These are phyloP conservation scores for Apiotrichum domesticum DNA, from an alignment of 1,284 basidiomycete genomes.

Conservation along the genomic window DNA sequence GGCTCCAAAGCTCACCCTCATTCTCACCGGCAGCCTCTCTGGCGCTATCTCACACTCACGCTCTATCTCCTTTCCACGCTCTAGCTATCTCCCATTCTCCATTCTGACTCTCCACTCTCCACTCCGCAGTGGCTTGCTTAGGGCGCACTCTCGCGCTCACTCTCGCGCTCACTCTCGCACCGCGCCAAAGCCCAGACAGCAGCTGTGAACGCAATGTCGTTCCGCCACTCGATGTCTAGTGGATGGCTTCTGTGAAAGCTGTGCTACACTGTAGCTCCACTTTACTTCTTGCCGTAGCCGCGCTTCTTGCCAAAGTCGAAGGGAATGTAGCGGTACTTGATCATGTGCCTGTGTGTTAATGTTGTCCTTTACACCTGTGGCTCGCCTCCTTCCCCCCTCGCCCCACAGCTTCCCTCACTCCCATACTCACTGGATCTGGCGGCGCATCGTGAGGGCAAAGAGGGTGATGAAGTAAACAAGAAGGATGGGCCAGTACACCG, in stretches of 20 bases:
- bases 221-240: too few relatives aligned
- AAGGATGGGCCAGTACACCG: slow-evolving; percentile 97
- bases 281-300: slow-evolving; percentile 41
- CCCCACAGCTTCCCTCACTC: neutral
- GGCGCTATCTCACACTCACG: neutral
- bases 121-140: too few relatives aligned
- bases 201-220: too few relatives aligned
- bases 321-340: slow-evolving; percentile 81
- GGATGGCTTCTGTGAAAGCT: too few relatives aligned
- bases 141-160: too few relatives aligned
- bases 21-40: neutral
- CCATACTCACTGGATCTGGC: slow-evolving; percentile 77
- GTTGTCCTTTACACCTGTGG: neutral
- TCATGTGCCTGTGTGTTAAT: slow-evolving; percentile 81
- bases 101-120: too few relatives aligned
- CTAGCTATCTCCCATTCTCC: too few relatives aligned
- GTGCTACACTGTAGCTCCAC: neutral
- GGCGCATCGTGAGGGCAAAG: slow-evolving; percentile 82
- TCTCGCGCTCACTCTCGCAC: too few relatives aligned
- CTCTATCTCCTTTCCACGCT: too few relatives aligned
- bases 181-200: too few relatives aligned
- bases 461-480: slow-evolving; percentile 86
- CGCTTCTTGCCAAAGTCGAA: slow-evolving; percentile 45
- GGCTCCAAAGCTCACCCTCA: neutral
- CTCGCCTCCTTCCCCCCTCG: too few relatives aligned